Conservation (phyloP, 2,329 filamentous ascomycete species). For the Aspergillus luchuensis region DNA sequence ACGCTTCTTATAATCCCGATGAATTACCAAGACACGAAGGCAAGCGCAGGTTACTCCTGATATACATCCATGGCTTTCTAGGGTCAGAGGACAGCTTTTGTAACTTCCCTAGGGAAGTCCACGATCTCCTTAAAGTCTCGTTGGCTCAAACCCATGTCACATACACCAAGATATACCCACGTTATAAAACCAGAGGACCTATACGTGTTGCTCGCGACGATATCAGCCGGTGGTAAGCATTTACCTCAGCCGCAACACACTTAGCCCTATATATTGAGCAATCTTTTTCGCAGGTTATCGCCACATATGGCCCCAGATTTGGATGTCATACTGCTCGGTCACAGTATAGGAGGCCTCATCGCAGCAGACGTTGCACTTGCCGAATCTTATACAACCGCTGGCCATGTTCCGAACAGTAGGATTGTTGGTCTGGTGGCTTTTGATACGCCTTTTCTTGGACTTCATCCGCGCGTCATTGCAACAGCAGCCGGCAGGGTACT, state of each 20-base stretch:
- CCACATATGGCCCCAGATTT: constrained; percentile 74
- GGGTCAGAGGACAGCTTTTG: constrained; percentile 85
- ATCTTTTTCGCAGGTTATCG: constrained; percentile 56
- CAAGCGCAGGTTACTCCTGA: constrained; percentile 65
- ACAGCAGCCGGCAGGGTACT: constrained; percentile 81
- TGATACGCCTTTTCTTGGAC: constrained; percentile 82
- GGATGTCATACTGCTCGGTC: constrained; percentile 80
- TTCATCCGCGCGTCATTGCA: constrained; percentile 85
- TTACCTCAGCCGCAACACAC: background rate
- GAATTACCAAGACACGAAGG: background rate
- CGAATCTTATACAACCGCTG: constrained; percentile 36
- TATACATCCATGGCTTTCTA: constrained; percentile 91
- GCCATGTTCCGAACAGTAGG: constrained; percentile 36
- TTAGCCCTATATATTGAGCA: no score
- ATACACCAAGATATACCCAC: constrained; percentile 69
- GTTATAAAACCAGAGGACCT: constrained; percentile 47
- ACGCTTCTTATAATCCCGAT: no score
- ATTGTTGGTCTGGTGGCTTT: constrained; percentile 80
- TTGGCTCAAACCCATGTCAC: constrained; percentile 74
- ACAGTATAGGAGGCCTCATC: constrained; percentile 86
- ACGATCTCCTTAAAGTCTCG: constrained; percentile 68
- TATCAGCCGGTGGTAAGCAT: constrained; percentile 71
- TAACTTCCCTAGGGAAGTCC: constrained; percentile 84
- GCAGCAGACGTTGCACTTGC: constrained; percentile 73
- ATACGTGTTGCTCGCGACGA: constrained; percentile 71